Percentiles rank a stretch among this genome's conserved stretches.
Conservation (phyloP, 2,329 filamentous ascomycete genomes). For the Colletotrichum spaethianum region DNA sequence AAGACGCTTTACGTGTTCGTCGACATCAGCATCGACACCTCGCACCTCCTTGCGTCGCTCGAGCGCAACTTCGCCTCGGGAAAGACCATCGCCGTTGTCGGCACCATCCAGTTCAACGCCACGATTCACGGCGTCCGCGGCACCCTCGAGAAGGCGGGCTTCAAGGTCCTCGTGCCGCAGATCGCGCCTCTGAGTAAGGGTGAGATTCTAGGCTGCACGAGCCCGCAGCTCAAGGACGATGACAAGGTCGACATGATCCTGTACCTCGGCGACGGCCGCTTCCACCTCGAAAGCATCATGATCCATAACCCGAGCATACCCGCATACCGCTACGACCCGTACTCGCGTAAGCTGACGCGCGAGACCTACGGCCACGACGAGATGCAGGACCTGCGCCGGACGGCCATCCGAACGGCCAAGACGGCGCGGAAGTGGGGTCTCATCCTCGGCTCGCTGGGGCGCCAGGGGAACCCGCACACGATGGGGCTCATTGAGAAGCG, state of each 20-base stretch:
- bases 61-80: conserved; percentile 88
- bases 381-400: conserved; percentile 84
- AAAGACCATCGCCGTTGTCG: conserved; percentile 92
- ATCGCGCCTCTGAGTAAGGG: conserved; percentile 94
- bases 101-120: conserved; percentile 98
- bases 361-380: conserved; percentile 94
- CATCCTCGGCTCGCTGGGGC: conserved; percentile 91
- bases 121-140: conserved; percentile 90
- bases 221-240: conserved; percentile 75
- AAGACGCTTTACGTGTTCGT: conserved; percentile 99
- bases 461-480: conserved; percentile 96
- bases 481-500: conserved; percentile 87
- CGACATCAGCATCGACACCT: conserved; percentile 94
- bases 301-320: conserved; percentile 95
- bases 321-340: conserved; percentile 97
- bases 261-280: conserved; percentile 92
- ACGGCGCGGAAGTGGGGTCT: conserved; percentile 92
- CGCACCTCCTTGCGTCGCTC: conserved; percentile 87
- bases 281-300: conserved; percentile 98
- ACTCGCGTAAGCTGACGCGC: conserved; percentile 90
- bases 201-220: conserved; percentile 98
- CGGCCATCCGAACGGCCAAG: conserved; percentile 83
- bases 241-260: conserved; percentile 82
- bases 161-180: conserved; percentile 89
- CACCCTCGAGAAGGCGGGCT: conserved; percentile 86